Conservation (phyloP, 257 asterid genomes). For the Solanum tacnaense region DNA sequence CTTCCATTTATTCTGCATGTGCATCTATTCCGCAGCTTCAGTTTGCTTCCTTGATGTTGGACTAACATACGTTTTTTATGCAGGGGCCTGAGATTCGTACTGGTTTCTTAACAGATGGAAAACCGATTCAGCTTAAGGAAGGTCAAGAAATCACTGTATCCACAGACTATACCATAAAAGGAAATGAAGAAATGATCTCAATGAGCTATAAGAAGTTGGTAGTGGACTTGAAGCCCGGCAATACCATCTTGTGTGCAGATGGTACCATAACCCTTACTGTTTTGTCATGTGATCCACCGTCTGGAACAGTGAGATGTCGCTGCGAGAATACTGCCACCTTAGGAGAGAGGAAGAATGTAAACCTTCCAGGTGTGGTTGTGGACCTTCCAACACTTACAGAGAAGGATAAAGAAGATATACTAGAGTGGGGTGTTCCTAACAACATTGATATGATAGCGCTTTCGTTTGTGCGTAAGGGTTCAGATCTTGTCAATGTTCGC, state of each 20-base stretch:
- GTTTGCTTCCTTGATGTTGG: neutral
- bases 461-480: constrained; percentile 81
- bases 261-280: constrained; percentile 69
- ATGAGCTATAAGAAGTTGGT: constrained; percentile 80
- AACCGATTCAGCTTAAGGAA: constrained; percentile 66
- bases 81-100: constrained; percentile 92
- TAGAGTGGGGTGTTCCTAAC: constrained; percentile 83
- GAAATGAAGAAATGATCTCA: constrained; percentile 45
- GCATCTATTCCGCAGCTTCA: neutral
- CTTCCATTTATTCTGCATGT: neutral
- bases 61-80: neutral
- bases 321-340: constrained; percentile 71
- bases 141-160: constrained; percentile 57
- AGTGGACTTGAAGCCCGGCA: constrained; percentile 63
- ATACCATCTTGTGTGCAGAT: constrained; percentile 65
- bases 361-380: constrained; percentile 77
- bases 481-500: constrained; percentile 76
- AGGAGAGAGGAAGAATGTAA: constrained; percentile 81
- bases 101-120: constrained; percentile 64
- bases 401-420: constrained; percentile 77
- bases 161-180: constrained; percentile 73
- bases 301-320: constrained; percentile 65
- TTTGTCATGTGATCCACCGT: constrained; percentile 50
- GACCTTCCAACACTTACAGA: constrained; percentile 87
- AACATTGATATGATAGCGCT: constrained; percentile 83